Percentiles rank a stretch among this genome's conserved stretches.
Conservation (phyloP, 2,329 filamentous ascomycete genomes). For the Tolypocladium endophyticum region DNA sequence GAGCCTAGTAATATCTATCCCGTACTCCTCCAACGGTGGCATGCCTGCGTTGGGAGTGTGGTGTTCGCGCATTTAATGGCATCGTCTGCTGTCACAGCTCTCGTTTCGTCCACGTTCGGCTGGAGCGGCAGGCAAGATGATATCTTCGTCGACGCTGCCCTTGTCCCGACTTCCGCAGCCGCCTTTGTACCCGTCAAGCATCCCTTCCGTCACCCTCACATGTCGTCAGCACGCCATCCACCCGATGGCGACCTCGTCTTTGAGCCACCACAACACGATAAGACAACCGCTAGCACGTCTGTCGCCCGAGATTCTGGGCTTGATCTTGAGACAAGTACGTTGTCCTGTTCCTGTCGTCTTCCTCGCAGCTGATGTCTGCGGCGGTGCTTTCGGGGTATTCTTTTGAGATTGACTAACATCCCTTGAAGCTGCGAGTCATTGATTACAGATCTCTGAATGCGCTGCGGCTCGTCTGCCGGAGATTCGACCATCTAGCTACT, state of each 20-base stretch:
- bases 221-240: neutral
- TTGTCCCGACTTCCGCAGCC: neutral
- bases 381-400: neutral
- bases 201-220: neutral
- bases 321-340: neutral
- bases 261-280: neutral
- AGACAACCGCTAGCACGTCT: neutral
- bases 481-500: constrained; percentile 17
- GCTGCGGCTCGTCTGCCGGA: neutral
- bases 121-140: neutral
- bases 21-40: neutral
- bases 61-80: neutral
- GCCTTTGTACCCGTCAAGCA: neutral
- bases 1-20: neutral
- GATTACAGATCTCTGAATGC: neutral
- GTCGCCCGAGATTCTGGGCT: neutral
- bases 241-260: neutral
- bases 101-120: neutral
- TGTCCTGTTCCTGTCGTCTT: neutral
- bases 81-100: neutral
- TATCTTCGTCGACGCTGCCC: neutral
- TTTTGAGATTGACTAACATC: neutral
- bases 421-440: neutral
- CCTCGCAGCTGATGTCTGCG: neutral
- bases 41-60: neutral